Evolutionary conservation across 768 basidiomycete species (phyloP).

Genomic region (Lentinula boryana): DNA sequence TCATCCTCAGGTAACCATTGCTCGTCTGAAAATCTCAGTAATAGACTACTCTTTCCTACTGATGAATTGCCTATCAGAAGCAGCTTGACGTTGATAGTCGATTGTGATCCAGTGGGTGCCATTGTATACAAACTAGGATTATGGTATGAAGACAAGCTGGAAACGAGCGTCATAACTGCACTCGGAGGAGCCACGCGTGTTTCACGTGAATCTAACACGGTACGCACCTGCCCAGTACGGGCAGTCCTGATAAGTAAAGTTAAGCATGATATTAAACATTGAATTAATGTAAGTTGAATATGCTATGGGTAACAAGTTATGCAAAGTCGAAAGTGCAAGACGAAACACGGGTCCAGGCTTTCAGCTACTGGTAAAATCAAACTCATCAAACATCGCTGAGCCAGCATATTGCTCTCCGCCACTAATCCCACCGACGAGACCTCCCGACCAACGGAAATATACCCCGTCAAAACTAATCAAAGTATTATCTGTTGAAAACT

Average conservation of each 20-base stretch:
- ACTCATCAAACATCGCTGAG: conserved; percentile 3
- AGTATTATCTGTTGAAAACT: neutral
- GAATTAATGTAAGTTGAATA: too few species aligned
- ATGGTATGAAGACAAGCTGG: neutral
- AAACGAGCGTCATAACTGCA: neutral
- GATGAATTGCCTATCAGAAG: conserved; percentile 84
- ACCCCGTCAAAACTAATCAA: neutral
- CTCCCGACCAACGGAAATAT: neutral
- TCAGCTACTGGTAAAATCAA: neutral
- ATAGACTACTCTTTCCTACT: conserved; percentile 88
- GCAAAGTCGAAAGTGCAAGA: too few species aligned
- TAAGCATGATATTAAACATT: too few species aligned
- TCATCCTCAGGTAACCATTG: conserved; percentile 93
- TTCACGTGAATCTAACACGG: neutral
- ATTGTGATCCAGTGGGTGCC: conserved; percentile 15
- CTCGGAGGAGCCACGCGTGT: neutral
- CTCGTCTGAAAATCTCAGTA: conserved; percentile 95
- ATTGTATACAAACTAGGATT: conserved; percentile 15
- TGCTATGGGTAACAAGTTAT: too few species aligned
- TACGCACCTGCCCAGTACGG: too few species aligned
- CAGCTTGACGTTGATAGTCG: conserved; percentile 72
- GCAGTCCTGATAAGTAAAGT: too few species aligned
- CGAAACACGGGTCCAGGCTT: neutral
- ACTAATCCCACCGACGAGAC: neutral
- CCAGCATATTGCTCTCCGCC: neutral